phyloP scores from a whole-genome alignment of 1,284 basidiomycete genomes.

The Anthracocystis walkeri region DNA sequence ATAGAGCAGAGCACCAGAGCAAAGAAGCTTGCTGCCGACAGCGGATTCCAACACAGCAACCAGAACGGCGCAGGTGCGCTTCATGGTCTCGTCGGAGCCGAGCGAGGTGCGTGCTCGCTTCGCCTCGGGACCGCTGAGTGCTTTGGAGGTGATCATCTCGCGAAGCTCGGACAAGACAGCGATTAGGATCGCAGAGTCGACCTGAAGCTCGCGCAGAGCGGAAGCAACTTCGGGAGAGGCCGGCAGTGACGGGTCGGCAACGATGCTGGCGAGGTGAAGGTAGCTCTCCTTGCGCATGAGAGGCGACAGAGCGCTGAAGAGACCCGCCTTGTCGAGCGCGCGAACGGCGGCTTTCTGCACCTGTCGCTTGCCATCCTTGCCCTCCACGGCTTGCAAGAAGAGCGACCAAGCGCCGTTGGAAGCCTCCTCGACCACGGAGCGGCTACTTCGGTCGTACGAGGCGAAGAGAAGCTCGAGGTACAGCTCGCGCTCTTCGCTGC shows the following conservation, averaged over 20 bases:
- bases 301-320: constrained; percentile 74
- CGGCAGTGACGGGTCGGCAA: constrained; percentile 46
- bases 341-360: constrained; percentile 53
- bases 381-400: constrained; percentile 37
- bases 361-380: constrained; percentile 24
- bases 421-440: constrained; percentile 75
- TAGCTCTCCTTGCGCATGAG: constrained; percentile 76
- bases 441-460: constrained; percentile 72
- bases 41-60: constrained; percentile 79
- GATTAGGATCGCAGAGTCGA: constrained; percentile 73
- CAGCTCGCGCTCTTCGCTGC: constrained; percentile 28
- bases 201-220: constrained; percentile 51
- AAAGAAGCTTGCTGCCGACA: constrained; percentile 76
- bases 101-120: constrained; percentile 53
- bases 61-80: constrained; percentile 51
- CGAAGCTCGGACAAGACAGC: constrained; percentile 75
- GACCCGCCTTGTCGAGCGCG: constrained; percentile 72
- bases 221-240: constrained; percentile 43
- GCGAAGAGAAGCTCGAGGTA: constrained; percentile 74
- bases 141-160: constrained; percentile 72
- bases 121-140: constrained; percentile 72
- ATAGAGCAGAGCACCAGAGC: constrained; percentile 79
- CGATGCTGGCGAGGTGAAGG: constrained; percentile 70
- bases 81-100: constrained; percentile 46
- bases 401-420: constrained; percentile 52